phyloP scores from a whole-genome alignment of 2,329 filamentous ascomycete species.

The Meredithiella fracta region DNA sequence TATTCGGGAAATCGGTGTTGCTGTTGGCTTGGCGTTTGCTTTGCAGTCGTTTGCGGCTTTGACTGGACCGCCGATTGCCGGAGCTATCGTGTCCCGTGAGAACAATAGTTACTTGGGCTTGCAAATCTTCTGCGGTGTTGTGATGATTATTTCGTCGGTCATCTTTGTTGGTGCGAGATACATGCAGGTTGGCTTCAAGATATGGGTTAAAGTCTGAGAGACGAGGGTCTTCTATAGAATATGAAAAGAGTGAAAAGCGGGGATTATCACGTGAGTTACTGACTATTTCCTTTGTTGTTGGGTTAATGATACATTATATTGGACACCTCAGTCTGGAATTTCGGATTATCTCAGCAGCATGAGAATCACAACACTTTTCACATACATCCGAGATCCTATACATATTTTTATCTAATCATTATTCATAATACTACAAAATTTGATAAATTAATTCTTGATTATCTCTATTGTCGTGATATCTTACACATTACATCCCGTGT shows the following conservation, averaged over 20 bases:
- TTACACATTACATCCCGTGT: neutral
- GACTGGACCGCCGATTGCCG: conserved; percentile 50
- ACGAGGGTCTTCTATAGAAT: neutral
- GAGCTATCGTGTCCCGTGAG: conserved; percentile 37
- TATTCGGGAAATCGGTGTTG: conserved; percentile 50
- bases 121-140: conserved; percentile 48
- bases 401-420: too few species aligned
- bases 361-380: too few species aligned
- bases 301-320: neutral
- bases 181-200: conserved; percentile 22
- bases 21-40: conserved; percentile 48
- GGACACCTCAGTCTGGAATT: too few species aligned
- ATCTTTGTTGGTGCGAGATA: conserved; percentile 21
- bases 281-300: neutral
- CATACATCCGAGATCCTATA: too few species aligned
- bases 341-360: too few species aligned
- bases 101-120: conserved; percentile 39
- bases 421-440: too few species aligned
- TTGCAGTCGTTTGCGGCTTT: conserved; percentile 47
- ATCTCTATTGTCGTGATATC: neutral
- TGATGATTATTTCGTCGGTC: conserved; percentile 22
- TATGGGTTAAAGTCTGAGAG: conserved; percentile 21
- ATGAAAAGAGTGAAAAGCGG: neutral
- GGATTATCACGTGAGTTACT: neutral
- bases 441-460: neutral